A percentile compares a stretch with the other conserved stretches of the same genome.
Conservation (phyloP, 2,329 filamentous ascomycete species). For the Xylariaceae sp. region DNA sequence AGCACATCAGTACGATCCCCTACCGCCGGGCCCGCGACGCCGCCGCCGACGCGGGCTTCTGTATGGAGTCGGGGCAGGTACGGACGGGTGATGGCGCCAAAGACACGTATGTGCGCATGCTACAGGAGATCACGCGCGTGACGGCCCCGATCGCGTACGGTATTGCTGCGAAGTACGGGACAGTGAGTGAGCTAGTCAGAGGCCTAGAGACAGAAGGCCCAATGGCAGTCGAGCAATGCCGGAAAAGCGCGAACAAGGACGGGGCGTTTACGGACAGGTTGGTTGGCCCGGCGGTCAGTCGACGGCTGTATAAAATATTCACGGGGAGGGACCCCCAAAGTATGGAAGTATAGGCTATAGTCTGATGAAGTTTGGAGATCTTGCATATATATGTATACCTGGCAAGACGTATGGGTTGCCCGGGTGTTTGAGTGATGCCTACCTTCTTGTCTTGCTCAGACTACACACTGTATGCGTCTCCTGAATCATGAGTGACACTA, state of each 20-base stretch:
- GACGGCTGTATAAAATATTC: slow-evolving; percentile 57
- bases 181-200: slow-evolving; percentile 52
- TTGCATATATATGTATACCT: no score
- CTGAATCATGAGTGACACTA: no score
- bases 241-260: slow-evolving; percentile 52
- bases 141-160: slow-evolving; percentile 70
- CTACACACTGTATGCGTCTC: no score
- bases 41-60: slow-evolving; percentile 59
- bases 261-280: slow-evolving; percentile 51
- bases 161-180: slow-evolving; percentile 57
- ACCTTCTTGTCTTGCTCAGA: no score
- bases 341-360: slow-evolving; percentile 39
- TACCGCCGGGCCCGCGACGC: slow-evolving; percentile 57
- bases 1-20: slow-evolving; percentile 72
- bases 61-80: slow-evolving; percentile 76
- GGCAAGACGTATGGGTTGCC: no score
- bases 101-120: slow-evolving; percentile 70
- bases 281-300: slow-evolving; percentile 55
- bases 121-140: slow-evolving; percentile 69
- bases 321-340: slow-evolving; percentile 50
- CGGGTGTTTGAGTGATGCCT: no score
- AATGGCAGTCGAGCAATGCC: slow-evolving; percentile 56
- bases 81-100: slow-evolving; percentile 59
- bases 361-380: no score
- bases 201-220: slow-evolving; percentile 58